Conservation (phyloP, 2,329 filamentous ascomycete species). For the Colletotrichum australisinense region DNA sequence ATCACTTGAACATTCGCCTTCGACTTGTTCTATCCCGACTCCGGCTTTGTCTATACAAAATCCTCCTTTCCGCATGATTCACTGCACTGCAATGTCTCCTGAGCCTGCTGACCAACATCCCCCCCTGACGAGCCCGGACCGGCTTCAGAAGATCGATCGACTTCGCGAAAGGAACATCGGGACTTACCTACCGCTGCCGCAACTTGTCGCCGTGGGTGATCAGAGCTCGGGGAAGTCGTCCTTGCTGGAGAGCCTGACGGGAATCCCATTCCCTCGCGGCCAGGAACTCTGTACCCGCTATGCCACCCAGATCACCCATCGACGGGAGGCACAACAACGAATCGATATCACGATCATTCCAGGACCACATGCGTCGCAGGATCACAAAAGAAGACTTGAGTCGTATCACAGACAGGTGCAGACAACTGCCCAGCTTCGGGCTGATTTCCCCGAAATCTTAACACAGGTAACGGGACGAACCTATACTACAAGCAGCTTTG, state of each 20-base stretch:
- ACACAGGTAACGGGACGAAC: neutral
- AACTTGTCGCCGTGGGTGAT: conserved; percentile 47
- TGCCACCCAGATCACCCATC: conserved; percentile 41
- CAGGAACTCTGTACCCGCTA: conserved; percentile 46
- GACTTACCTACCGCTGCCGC: conserved; percentile 40
- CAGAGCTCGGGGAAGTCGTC: conserved; percentile 48
- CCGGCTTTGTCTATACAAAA: too few relatives aligned
- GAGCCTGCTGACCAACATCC: neutral
- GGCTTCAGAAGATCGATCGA: conserved; percentile 41
- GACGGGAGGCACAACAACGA: neutral
- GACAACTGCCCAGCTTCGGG: neutral
- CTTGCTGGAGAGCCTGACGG: conserved; percentile 45
- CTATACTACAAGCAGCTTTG: too few relatives aligned
- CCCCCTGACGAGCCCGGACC: conserved; percentile 2
- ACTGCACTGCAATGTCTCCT: neutral
- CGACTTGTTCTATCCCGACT: too few relatives aligned
- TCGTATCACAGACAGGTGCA: neutral
- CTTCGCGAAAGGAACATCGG: conserved; percentile 43
- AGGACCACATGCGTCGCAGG: neutral
- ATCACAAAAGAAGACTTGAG: neutral
- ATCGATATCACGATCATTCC: conserved; percentile 24
- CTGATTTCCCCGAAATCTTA: neutral
- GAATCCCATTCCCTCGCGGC: conserved; percentile 45
- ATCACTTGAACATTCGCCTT: too few relatives aligned
- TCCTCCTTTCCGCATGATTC: too few relatives aligned